phyloP scores from a whole-genome alignment of 2,329 filamentous ascomycete species.

The Alternaria gansuensis region DNA sequence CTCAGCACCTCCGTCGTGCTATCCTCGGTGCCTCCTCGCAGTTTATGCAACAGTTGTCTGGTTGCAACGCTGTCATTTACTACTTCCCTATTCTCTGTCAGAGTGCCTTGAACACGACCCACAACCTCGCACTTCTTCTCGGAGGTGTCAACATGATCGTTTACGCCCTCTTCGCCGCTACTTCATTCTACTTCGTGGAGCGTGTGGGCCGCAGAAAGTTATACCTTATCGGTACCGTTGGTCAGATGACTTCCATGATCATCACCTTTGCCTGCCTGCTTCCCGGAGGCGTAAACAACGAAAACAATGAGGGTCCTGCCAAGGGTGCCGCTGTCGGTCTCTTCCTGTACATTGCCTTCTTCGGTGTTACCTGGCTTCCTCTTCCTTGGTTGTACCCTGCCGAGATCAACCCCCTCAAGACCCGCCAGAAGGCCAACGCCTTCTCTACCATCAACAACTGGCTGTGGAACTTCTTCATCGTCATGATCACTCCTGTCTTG shows the following conservation, averaged over 20 bases:
- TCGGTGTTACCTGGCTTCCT: slow-evolving; percentile 71
- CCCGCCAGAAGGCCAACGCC: slow-evolving; percentile 65
- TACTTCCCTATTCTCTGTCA: slow-evolving; percentile 57
- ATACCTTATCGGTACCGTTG: slow-evolving; percentile 55
- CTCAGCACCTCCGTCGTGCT: slow-evolving; percentile 70
- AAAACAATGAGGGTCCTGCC: slow-evolving; percentile 44
- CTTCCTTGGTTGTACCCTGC: slow-evolving; percentile 67
- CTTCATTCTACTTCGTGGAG: slow-evolving; percentile 72
- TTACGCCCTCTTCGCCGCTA: slow-evolving; percentile 64
- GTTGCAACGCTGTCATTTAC: slow-evolving; percentile 57
- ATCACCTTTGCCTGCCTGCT: slow-evolving; percentile 56
- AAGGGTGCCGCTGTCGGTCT: slow-evolving; percentile 67
- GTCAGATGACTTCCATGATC: slow-evolving; percentile 62
- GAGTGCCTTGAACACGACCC: slow-evolving; percentile 61
- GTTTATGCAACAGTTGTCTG: slow-evolving; percentile 66
- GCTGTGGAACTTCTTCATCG: slow-evolving; percentile 61
- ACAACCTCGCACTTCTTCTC: slow-evolving; percentile 57
- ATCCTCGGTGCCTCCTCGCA: slow-evolving; percentile 67
- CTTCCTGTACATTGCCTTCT: slow-evolving; percentile 75
- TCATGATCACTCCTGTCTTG: slow-evolving; percentile 57
- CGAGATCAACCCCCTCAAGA: slow-evolving; percentile 65
- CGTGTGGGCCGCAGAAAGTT: slow-evolving; percentile 63
- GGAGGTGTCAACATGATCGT: slow-evolving; percentile 64
- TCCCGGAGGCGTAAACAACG: slow-evolving; percentile 29
- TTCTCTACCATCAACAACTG: slow-evolving; percentile 64